Evolutionary conservation across 2,329 filamentous ascomycete species (phyloP), one percentile per base, ranked within the genome.

Genomic region (Fusarium irregulare): DNA sequence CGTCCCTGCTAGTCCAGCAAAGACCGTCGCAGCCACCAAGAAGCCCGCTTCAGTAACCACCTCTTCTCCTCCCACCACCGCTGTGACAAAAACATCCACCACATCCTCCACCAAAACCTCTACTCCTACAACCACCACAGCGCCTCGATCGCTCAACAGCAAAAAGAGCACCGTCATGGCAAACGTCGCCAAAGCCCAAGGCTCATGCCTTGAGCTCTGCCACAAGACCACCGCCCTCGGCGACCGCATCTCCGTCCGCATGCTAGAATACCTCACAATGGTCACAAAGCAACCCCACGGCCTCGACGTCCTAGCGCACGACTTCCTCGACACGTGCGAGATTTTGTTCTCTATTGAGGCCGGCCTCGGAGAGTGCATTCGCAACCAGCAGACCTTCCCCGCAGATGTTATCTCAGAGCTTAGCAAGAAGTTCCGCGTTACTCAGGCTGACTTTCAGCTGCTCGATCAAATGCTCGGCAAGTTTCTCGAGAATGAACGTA

Each of bases 311-410:
- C 83, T 92, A 21, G 89, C 90, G 12, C 85, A 86, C 66, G 88
- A 90, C 68, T 91, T 92, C 74, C 84, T 93, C 61, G 89, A 92
- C 59, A 87, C 88, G 7, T 90, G 87, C 76, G 86, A 89, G 56
- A 86, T 89, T 44, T 82, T 92, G 44, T 91, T 89, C 83, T 86
- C 88, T n/a, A 89, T 92, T 66, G 89, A 92, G 77, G 86, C 88
- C 23, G 90, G 90, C 7, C 83, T 92, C 56, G 78, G 80, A n/a
- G 86, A 89, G 71, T 85, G 83, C 46, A 78, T 82, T 30, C 82
- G 83, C 42, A 83, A 82, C 21, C 80, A 81, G 18, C 86, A 87
- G 68, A 80, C 83, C 18, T 83, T 92, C 20, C 88, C 90, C 1
- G 73, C 79, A 7, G 89, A 92, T 58, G 86, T 91, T 77, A 82